Evolutionary conservation across 2,329 filamentous ascomycete genomes (phyloP), one percentile per base, ranked within the genome.

Genomic region (Elsinoe necatrix): DNA sequence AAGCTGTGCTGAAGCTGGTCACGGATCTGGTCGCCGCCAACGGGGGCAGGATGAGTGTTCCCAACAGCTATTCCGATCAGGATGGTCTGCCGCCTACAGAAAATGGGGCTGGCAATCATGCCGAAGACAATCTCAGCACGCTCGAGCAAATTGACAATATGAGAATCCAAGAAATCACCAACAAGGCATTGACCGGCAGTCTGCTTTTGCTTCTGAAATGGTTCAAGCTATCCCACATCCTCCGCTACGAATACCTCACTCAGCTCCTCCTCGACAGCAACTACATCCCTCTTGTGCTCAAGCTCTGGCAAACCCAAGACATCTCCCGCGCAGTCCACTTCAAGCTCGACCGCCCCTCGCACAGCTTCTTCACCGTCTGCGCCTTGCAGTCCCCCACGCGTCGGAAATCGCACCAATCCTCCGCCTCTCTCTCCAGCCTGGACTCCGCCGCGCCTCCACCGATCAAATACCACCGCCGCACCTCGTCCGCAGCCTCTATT

Each of bases 171-270:
- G 93, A 98, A 70, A 91, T 98, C 54, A 86, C 86, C 11, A 83
- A 86, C 23, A 97, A 97, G 71, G 92, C 92, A 0, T 85, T 95
- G 20, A 93, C 90, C n/a, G 91, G 87, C 0, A 86, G 90, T 56
- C 73, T 98, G 25, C 75, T 98, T 25, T 75, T 95, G n/a, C 72
- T 97, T 43, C 69, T 97, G 59, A 98, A 97, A 71, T 98, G 93
- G 93, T 86, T 97, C 65, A 95, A 95, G 69, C 77, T 95, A 55
- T 96, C 90, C 58, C 93, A 98, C 68, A 81, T 97, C 25, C 76
- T 98, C 62, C 95, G 96, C 68, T 96, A 93, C 63, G 93, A 98
- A 72, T 97, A 96, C 66, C 75, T 98, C 66, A 92, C 90, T 0
- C 93, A 98, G 67, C 80, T 98, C 2, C 76, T 98, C 9, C 79